Conservation (phyloP, 441 rosid genomes). For the Syzygium syzygioides region DNA sequence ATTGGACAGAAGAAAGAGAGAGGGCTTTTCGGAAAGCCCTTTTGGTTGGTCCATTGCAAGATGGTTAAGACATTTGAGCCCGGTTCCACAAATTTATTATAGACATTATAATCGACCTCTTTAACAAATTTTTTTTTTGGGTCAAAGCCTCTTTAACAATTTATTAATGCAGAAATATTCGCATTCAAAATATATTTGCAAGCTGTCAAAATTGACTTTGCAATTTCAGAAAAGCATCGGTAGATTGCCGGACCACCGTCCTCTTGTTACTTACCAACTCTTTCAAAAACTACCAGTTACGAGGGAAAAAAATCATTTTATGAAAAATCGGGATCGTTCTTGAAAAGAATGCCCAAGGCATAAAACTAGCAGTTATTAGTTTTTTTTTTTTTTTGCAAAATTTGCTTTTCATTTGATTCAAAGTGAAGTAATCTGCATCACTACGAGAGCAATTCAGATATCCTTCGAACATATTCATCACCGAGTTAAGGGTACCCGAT, state of each 20-base stretch:
- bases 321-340: background rate
- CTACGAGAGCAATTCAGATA: background rate
- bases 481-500: background rate
- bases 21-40: background rate
- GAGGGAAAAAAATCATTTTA: background rate
- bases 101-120: background rate
- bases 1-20: background rate
- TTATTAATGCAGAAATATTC: background rate
- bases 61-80: background rate
- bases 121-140: background rate
- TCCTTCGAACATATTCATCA: background rate
- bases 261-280: background rate
- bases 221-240: background rate
- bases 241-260: background rate
- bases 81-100: background rate
- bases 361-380: background rate
- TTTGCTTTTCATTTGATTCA: background rate
- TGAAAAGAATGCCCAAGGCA: background rate
- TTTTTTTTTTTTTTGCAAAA: background rate
- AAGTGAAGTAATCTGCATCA: background rate
- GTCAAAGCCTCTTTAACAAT: background rate
- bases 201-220: background rate
- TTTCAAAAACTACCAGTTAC: background rate
- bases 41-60: background rate
- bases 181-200: background rate